Conservation (phyloP, 2,329 filamentous ascomycete genomes). For the Apiospora hydei region DNA sequence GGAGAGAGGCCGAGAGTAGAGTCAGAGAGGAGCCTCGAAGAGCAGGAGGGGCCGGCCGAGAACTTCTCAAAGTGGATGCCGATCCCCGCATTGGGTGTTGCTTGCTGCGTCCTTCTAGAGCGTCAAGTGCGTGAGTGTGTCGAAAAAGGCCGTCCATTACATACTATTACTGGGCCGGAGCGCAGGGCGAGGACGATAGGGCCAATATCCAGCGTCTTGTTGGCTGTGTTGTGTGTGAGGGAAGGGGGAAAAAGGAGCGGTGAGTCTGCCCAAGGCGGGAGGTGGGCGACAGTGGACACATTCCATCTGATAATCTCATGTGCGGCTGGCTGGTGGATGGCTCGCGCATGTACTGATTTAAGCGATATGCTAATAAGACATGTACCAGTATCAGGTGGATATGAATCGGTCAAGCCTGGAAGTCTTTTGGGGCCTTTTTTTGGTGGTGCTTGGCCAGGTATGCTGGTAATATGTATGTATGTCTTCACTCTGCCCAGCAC, state of each 20-base stretch:
- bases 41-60: constrained; percentile 10
- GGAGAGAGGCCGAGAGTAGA: constrained; percentile 5
- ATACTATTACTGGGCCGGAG: constrained; percentile 18
- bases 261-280: constrained; percentile 31
- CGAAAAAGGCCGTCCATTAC: background rate
- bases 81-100: constrained; percentile 20
- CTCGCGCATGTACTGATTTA: background rate
- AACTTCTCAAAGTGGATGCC: constrained; percentile 19
- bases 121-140: background rate
- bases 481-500: background rate
- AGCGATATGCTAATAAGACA: constrained; percentile 23
- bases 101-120: constrained; percentile 14
- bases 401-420: background rate
- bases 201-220: background rate
- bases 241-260: constrained; percentile 30
- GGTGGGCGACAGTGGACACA: constrained; percentile 29
- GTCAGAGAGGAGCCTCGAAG: constrained; percentile 7
- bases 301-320: constrained; percentile 26
- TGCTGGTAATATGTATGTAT: background rate
- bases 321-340: constrained; percentile 29
- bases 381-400: constrained; percentile 18
- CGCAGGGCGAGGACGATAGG: constrained; percentile 15
- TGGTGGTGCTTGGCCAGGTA: background rate
- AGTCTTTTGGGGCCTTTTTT: background rate
- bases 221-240: constrained; percentile 5